A percentile compares a stretch with the other conserved stretches of the same genome.
These are phyloP conservation scores for Erythrophleum ivorense DNA, from an alignment of 331 rosid species.

Conservation along the genomic window DNA sequence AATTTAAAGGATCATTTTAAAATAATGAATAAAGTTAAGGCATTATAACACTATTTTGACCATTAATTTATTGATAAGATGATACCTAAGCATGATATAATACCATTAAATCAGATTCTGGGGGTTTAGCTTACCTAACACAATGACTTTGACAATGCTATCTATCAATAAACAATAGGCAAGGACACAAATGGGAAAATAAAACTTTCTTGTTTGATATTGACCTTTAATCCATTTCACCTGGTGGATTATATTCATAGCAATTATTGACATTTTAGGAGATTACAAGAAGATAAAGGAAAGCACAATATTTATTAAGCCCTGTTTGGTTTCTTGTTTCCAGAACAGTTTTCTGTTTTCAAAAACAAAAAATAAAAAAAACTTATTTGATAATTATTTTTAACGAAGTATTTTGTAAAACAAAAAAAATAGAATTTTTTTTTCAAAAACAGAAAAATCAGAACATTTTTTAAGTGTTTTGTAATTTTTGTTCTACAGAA, in stretches of 20 bases:
- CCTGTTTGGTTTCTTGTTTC: too few relatives aligned
- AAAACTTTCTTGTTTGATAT: slow-evolving; percentile 30
- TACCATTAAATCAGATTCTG: background rate
- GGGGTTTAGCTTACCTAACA: slow-evolving; percentile 71
- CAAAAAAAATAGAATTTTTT: too few relatives aligned
- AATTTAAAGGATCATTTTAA: too few relatives aligned
- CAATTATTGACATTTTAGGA: slow-evolving; percentile 23
- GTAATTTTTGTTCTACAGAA: too few relatives aligned
- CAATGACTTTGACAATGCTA: slow-evolving; percentile 34
- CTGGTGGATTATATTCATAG: background rate
- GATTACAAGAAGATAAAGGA: slow-evolving; percentile 10
- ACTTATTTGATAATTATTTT: too few relatives aligned
- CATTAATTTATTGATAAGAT: background rate
- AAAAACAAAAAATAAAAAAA: too few relatives aligned
- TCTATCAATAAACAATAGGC: slow-evolving; percentile 27
- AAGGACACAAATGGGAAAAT: background rate
- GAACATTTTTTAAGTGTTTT: too few relatives aligned
- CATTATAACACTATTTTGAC: too few relatives aligned
- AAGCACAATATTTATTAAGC: slow-evolving; percentile 22
- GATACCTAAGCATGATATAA: background rate
- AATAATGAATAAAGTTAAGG: too few relatives aligned
- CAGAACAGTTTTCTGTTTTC: too few relatives aligned
- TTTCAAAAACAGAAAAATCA: too few relatives aligned
- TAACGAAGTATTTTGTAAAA: too few relatives aligned
- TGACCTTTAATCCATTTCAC: slow-evolving; percentile 43